These are phyloP conservation scores for Sphaerulina musiva DNA, from an alignment of 2,329 filamentous ascomycete genomes.

Conservation along the genomic window DNA sequence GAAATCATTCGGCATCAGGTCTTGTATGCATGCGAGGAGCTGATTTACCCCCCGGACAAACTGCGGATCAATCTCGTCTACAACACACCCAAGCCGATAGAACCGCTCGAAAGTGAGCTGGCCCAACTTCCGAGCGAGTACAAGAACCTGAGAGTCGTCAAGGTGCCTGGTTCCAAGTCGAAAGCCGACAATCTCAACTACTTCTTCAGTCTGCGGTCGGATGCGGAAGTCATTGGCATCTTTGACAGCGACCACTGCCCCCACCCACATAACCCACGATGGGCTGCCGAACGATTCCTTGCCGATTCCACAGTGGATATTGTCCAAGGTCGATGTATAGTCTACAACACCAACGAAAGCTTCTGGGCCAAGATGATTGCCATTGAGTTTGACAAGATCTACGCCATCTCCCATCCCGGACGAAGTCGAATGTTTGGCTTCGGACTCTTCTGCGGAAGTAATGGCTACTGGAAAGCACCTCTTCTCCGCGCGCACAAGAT, in stretches of 20 bases:
- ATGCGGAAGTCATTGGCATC: conserved; percentile 43
- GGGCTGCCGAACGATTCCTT: conserved; percentile 45
- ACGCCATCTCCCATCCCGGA: conserved; percentile 47
- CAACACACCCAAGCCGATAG: conserved; percentile 44
- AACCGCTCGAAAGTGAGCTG: conserved; percentile 42
- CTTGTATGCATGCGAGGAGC: conserved; percentile 43
- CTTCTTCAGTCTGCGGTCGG: conserved; percentile 41
- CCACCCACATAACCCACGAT: conserved; percentile 44
- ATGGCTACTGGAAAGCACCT: conserved; percentile 45
- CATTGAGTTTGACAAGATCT: conserved; percentile 49
- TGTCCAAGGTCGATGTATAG: conserved; percentile 46
- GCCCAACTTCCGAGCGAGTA: conserved; percentile 35
- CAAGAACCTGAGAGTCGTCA: conserved; percentile 41
- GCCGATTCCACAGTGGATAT: conserved; percentile 41
- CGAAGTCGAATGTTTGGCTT: conserved; percentile 44
- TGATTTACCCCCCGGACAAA: conserved; percentile 42
- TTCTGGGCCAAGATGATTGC: conserved; percentile 44
- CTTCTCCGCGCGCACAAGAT: conserved; percentile 44
- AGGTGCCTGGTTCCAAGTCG: conserved; percentile 44
- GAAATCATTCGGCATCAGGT: conserved; percentile 46
- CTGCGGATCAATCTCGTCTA: conserved; percentile 46
- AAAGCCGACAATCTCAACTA: conserved; percentile 49
- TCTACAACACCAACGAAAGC: conserved; percentile 43
- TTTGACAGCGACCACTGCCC: conserved; percentile 49
- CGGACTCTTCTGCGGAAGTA: conserved; percentile 46